Evolutionary conservation across 371 early-diverging fungal genomes (phyloP).

Genomic region (Capillidium heterosporum): DNA sequence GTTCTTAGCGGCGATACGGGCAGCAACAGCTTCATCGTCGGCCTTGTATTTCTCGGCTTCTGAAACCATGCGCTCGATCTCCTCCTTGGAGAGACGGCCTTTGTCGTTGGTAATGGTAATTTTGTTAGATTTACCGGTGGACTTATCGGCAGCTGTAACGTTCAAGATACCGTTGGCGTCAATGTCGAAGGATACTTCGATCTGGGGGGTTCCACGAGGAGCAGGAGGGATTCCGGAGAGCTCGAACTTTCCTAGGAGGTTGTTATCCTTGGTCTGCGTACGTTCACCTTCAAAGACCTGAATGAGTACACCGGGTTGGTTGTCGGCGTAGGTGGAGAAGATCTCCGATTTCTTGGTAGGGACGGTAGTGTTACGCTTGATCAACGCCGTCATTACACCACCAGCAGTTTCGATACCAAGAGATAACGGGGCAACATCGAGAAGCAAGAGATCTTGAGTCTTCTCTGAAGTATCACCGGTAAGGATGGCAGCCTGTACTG

Average conservation of each 20-base stretch:
- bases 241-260: slow-evolving; percentile 91
- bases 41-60: slow-evolving; percentile 95
- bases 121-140: slow-evolving; percentile 84
- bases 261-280: slow-evolving; percentile 89
- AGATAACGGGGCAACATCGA: slow-evolving; percentile 83
- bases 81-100: slow-evolving; percentile 92
- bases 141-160: slow-evolving; percentile 90
- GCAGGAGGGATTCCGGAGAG: slow-evolving; percentile 89
- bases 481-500: slow-evolving; percentile 92
- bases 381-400: slow-evolving; percentile 91
- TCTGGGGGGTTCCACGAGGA: slow-evolving; percentile 93
- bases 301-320: slow-evolving; percentile 96
- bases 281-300: slow-evolving; percentile 97
- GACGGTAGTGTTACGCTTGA: slow-evolving; percentile 92
- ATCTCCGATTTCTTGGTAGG: slow-evolving; percentile 94
- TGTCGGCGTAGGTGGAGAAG: slow-evolving; percentile 96
- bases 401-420: slow-evolving; percentile 95
- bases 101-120: slow-evolving; percentile 97
- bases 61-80: slow-evolving; percentile 90
- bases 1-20: slow-evolving; percentile 60
- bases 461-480: slow-evolving; percentile 58
- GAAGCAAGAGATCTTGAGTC: slow-evolving; percentile 20
- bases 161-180: slow-evolving; percentile 97
- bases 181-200: slow-evolving; percentile 94
- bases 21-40: slow-evolving; percentile 70